A percentile compares a stretch with the other conserved stretches of the same genome.
Conservation (phyloP, 371 early-diverging fungal genomes). For the Mucor irregularis region DNA sequence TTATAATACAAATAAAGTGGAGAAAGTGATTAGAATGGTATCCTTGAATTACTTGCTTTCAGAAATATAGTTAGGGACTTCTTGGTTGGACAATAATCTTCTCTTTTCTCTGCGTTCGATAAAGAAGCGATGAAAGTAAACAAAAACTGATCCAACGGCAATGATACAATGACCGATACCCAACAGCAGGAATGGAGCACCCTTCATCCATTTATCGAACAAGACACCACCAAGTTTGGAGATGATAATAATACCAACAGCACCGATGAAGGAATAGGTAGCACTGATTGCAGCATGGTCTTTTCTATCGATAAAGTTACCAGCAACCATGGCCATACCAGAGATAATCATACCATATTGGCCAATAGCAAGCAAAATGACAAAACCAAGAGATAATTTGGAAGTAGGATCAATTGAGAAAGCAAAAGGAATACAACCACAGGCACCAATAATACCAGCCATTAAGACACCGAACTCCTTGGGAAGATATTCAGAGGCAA, state of each 20-base stretch:
- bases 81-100: background rate
- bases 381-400: conserved; percentile 48
- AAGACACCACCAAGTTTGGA: conserved; percentile 62
- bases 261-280: conserved; percentile 70
- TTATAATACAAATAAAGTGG: background rate
- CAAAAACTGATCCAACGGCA: conserved; percentile 16
- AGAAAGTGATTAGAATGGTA: background rate
- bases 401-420: conserved; percentile 58
- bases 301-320: conserved; percentile 47
- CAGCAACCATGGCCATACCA: conserved; percentile 66
- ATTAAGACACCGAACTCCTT: conserved; percentile 52
- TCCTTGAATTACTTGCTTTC: background rate
- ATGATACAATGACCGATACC: conserved; percentile 52
- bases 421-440: conserved; percentile 62
- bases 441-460: conserved; percentile 59
- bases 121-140: background rate
- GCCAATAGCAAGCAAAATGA: conserved; percentile 66
- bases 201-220: conserved; percentile 63
- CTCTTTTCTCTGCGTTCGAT: background rate
- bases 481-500: conserved; percentile 43
- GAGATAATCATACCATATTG: conserved; percentile 78
- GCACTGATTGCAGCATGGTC: conserved; percentile 73
- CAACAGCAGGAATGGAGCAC: conserved; percentile 64
- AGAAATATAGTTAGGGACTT: background rate
- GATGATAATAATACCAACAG: conserved; percentile 44